phyloP scores from a whole-genome alignment of 1,284 basidiomycete genomes.

The Cryptococcus floricola region DNA sequence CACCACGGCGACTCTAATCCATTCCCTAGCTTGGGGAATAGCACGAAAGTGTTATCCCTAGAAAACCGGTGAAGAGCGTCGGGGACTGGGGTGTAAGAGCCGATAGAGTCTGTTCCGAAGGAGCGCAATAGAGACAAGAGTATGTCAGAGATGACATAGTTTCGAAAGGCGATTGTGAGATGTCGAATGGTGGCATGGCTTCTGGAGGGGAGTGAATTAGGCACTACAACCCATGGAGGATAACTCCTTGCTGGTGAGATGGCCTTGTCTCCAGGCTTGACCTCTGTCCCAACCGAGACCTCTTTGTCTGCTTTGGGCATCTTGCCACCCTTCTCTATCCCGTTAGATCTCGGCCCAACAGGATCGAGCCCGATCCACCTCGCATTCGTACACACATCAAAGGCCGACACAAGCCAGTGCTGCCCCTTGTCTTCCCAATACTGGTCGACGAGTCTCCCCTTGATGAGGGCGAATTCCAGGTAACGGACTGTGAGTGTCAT shows the following conservation, averaged over 20 bases:
- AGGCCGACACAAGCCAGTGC: slow-evolving; percentile 17
- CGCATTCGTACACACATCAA: slow-evolving; percentile 34
- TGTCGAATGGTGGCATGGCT: slow-evolving; percentile 27
- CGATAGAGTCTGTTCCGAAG: slow-evolving; percentile 24
- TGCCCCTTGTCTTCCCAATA: slow-evolving; percentile 26
- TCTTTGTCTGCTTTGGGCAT: neutral
- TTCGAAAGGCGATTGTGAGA: slow-evolving; percentile 9
- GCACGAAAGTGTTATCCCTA: slow-evolving; percentile 15
- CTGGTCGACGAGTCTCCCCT: slow-evolving; percentile 28
- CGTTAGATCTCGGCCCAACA: slow-evolving; percentile 17
- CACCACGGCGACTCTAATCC: slow-evolving; percentile 6
- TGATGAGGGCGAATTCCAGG: slow-evolving; percentile 33
- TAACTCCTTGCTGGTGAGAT: slow-evolving; percentile 1
- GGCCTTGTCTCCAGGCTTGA: slow-evolving; percentile 3
- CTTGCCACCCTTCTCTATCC: neutral
- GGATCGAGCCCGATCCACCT: slow-evolving; percentile 34
- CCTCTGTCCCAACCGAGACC: slow-evolving; percentile 7
- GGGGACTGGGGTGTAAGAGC: slow-evolving; percentile 9
- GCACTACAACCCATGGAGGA: neutral
- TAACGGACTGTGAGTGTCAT: slow-evolving; percentile 33
- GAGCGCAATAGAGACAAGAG: slow-evolving; percentile 26
- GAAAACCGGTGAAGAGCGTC: slow-evolving; percentile 23
- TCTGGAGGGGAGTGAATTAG: slow-evolving; percentile 7
- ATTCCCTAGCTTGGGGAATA: slow-evolving; percentile 20
- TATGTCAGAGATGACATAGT: slow-evolving; percentile 33